Conservation (phyloP, 1,284 basidiomycete genomes). For the Cryptococcus sp. region DNA sequence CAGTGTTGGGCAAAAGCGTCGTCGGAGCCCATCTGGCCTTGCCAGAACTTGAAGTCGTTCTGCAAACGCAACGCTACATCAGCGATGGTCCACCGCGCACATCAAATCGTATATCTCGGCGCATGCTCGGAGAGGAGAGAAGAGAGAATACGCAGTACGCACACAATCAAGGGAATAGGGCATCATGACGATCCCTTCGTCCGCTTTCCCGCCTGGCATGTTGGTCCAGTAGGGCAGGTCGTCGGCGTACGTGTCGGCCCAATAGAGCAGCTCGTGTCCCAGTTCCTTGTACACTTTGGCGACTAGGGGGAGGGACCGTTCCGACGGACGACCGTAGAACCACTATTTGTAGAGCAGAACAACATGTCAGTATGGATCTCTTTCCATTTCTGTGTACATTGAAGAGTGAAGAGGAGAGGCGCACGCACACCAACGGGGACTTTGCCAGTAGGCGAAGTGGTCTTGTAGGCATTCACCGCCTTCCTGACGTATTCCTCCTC, state of each 20-base stretch:
- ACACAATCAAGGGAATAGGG: constrained; percentile 35
- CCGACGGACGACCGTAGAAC: constrained; percentile 33
- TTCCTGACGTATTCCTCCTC: constrained; percentile 15
- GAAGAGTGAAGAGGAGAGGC: too few species aligned
- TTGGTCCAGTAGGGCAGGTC: constrained; percentile 26
- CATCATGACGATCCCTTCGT: constrained; percentile 26
- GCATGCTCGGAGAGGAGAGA: too few species aligned
- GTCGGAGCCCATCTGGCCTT: constrained; percentile 32
- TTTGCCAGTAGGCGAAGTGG: constrained; percentile 12
- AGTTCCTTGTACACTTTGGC: constrained; percentile 36
- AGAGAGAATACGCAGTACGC: constrained; percentile 1
- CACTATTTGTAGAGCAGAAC: too few species aligned
- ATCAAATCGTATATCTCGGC: not conserved
- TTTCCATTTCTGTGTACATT: too few species aligned
- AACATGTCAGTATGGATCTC: too few species aligned
- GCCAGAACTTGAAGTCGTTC: constrained; percentile 43
- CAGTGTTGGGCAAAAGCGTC: constrained; percentile 39
- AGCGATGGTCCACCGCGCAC: not conserved
- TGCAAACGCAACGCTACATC: not conserved
- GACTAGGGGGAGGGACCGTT: constrained; percentile 26
- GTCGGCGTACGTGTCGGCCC: constrained; percentile 18
- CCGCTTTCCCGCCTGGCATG: constrained; percentile 14
- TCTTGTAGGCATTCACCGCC: constrained; percentile 3
- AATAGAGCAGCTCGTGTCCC: constrained; percentile 26
- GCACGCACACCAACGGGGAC: constrained; percentile 19